Evolutionary conservation across 257 asterid genomes (phyloP).

Genomic region (Nicotiana tabacum): DNA sequence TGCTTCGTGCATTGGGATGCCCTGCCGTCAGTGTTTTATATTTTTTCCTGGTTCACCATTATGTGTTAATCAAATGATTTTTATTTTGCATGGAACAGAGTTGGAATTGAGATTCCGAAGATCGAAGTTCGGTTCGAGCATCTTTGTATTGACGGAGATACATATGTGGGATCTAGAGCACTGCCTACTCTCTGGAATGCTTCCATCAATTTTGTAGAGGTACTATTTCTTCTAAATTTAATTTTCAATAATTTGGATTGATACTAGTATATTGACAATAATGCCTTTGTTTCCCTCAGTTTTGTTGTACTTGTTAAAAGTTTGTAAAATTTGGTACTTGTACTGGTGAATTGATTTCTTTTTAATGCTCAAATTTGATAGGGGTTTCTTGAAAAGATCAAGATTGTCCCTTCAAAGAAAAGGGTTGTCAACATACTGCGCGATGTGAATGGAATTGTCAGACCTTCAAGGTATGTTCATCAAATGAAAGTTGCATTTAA

Average conservation of each 20-base stretch:
- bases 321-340: background rate
- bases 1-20: too few relatives aligned
- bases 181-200: slow-evolving; percentile 82
- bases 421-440: slow-evolving; percentile 64
- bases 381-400: slow-evolving; percentile 63
- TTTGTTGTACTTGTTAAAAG: background rate
- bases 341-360: background rate
- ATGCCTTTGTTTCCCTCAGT: background rate
- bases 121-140: slow-evolving; percentile 79
- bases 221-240: slow-evolving; percentile 3
- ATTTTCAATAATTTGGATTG: background rate
- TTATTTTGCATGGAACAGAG: slow-evolving; percentile 35
- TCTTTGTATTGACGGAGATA: slow-evolving; percentile 72
- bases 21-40: too few relatives aligned
- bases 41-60: background rate
- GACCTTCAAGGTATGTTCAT: slow-evolving; percentile 74
- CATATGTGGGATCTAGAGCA: slow-evolving; percentile 76
- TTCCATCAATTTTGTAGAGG: slow-evolving; percentile 71
- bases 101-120: slow-evolving; percentile 74
- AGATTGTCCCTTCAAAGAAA: slow-evolving; percentile 76
- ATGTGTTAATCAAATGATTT: background rate
- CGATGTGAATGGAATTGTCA: slow-evolving; percentile 64
- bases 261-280: background rate
- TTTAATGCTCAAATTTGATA: slow-evolving; percentile 10
- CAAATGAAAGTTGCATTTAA: background rate